Conservation (phyloP, 768 basidiomycete genomes). For the Russula abietina region DNA sequence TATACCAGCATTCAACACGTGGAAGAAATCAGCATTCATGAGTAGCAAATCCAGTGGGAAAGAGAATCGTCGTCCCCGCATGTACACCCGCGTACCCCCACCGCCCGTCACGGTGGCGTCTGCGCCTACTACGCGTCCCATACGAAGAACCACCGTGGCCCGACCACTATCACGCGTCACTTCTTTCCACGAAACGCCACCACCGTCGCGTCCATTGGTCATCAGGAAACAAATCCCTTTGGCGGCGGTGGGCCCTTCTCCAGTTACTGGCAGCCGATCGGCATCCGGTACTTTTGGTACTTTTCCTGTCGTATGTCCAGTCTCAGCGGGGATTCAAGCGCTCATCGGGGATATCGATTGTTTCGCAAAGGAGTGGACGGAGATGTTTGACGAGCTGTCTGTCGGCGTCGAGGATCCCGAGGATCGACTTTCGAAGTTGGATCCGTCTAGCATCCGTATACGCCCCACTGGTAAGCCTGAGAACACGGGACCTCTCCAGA, state of each 20-base stretch:
- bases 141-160: neutral
- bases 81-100: neutral
- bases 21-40: neutral
- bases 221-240: neutral
- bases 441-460: neutral
- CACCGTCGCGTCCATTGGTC: neutral
- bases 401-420: neutral
- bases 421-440: neutral
- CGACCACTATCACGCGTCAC: neutral
- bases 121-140: neutral
- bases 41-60: conserved; percentile 1
- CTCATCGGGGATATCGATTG: conserved; percentile 15
- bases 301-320: neutral
- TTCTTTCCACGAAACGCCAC: neutral
- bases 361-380: conserved; percentile 18
- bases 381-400: conserved; percentile 16
- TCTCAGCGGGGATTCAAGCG: conserved; percentile 7
- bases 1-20: neutral
- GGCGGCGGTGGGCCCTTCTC: neutral
- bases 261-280: neutral
- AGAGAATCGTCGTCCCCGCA: conserved; percentile 8
- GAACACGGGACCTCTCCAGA: neutral
- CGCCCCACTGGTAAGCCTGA: neutral
- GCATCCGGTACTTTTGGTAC: neutral
- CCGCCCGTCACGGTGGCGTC: neutral